phyloP scores from a whole-genome alignment of 192 early-diverging fungal species.

The Coemansia sp. region DNA sequence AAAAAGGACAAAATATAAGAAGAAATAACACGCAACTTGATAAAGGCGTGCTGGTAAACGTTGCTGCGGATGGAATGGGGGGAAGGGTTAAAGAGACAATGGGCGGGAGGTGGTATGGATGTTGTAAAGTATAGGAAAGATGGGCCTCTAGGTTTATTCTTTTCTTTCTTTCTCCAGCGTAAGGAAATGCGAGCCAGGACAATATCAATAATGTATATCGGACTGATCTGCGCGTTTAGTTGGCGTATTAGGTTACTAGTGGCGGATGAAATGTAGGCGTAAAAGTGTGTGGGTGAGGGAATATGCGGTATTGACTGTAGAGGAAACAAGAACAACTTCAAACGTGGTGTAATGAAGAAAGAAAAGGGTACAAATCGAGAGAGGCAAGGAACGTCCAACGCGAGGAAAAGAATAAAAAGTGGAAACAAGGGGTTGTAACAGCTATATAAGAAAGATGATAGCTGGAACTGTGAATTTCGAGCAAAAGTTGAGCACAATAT shows the following conservation, averaged over 20 bases:
- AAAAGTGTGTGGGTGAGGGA: neutral
- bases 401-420: neutral
- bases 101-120: neutral
- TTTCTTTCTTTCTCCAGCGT: neutral
- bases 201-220: neutral
- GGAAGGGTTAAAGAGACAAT: neutral
- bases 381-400: conserved; percentile 3
- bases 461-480: neutral
- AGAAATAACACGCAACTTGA: neutral
- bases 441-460: neutral
- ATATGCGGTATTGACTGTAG: neutral
- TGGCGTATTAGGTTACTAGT: neutral
- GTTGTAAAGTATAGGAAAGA: neutral
- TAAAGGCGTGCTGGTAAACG: neutral
- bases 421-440: neutral
- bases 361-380: conserved; percentile 5
- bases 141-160: neutral
- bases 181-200: neutral
- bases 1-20: neutral
- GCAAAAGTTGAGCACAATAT: neutral
- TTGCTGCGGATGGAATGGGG: neutral
- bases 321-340: neutral
- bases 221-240: neutral
- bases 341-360: neutral
- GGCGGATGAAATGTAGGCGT: neutral